phyloP scores from a whole-genome alignment of 768 basidiomycete species.

The Boletus eberwhitei region DNA sequence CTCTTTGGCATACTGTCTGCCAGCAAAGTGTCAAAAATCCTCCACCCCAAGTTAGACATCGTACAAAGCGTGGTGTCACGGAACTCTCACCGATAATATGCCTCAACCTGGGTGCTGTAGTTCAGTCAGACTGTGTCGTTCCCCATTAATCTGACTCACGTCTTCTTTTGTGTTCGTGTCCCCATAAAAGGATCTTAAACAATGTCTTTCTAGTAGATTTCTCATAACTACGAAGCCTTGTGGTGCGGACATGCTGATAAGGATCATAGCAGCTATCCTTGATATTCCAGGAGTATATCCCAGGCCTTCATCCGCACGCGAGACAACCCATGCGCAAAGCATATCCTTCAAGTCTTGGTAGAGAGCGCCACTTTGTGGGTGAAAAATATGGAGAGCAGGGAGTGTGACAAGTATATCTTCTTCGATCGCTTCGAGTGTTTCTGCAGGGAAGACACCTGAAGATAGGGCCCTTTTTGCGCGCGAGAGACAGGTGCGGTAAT shows the following conservation, averaged over 20 bases:
- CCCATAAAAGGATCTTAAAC: conserved; percentile 81
- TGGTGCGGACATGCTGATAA: conserved; percentile 74
- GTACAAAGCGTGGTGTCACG: neutral
- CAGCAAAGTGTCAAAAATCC: conserved; percentile 88
- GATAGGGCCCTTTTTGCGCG: conserved; percentile 70
- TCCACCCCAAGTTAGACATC: conserved; percentile 30
- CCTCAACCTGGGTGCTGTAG: conserved; percentile 62
- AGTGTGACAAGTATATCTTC: conserved; percentile 72
- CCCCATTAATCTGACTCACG: conserved; percentile 45
- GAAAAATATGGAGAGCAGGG: conserved; percentile 78
- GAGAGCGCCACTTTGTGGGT: conserved; percentile 70
- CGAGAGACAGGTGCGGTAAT: conserved; percentile 65
- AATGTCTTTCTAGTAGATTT: conserved; percentile 82
- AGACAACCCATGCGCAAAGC: conserved; percentile 84
- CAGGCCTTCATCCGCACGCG: conserved; percentile 78
- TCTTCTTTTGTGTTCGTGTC: conserved; percentile 69
- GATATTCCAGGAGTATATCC: conserved; percentile 68
- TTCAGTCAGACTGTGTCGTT: conserved; percentile 29
- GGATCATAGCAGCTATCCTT: conserved; percentile 80
- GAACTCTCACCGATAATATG: conserved; percentile 72
- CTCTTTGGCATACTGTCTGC: conserved; percentile 95
- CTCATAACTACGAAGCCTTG: conserved; percentile 81
- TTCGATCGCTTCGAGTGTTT: conserved; percentile 63
- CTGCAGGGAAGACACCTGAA: conserved; percentile 62
- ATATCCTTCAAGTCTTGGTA: conserved; percentile 81